These are phyloP conservation scores for Rostrohypoxylon terebratum DNA, from an alignment of 495 filamentous ascomycete species.

Conservation along the genomic window DNA sequence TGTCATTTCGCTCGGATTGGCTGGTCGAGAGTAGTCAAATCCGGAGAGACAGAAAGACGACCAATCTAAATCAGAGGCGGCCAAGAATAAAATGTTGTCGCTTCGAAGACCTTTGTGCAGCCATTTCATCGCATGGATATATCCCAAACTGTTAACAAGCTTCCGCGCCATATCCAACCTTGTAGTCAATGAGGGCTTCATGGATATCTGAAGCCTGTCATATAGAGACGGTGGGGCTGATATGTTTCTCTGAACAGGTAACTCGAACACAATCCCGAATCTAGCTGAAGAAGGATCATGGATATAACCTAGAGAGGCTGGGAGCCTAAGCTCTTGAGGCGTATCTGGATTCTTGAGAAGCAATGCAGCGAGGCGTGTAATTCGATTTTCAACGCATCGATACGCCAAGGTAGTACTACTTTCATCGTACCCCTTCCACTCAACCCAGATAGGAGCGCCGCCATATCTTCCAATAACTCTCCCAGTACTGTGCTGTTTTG, in stretches of 20 bases:
- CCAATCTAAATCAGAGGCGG: background rate
- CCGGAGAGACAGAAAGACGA: slow-evolving; percentile 1
- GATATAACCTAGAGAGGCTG: background rate
- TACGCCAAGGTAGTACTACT: background rate
- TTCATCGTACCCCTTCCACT: background rate
- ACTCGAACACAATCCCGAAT: slow-evolving; percentile 1
- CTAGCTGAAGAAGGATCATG: background rate
- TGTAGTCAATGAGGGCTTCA: slow-evolving; percentile 5
- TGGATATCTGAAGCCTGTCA: background rate
- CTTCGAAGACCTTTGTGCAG: slow-evolving; percentile 1
- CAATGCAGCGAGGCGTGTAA: slow-evolving; percentile 3
- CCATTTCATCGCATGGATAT: slow-evolving; percentile 8
- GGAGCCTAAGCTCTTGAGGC: background rate
- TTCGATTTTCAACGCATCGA: background rate
- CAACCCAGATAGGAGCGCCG: background rate
- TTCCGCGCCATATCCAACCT: slow-evolving; percentile 7
- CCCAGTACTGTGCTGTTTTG: background rate
- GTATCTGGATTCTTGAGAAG: background rate
- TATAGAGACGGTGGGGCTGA: background rate
- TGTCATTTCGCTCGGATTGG: background rate
- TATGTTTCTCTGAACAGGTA: background rate
- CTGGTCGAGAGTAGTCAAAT: slow-evolving; percentile 1
- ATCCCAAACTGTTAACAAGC: background rate
- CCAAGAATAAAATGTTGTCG: background rate
- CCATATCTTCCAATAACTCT: background rate